Conservation (phyloP, 768 basidiomycete genomes). For the Suillus cothurnatus region DNA sequence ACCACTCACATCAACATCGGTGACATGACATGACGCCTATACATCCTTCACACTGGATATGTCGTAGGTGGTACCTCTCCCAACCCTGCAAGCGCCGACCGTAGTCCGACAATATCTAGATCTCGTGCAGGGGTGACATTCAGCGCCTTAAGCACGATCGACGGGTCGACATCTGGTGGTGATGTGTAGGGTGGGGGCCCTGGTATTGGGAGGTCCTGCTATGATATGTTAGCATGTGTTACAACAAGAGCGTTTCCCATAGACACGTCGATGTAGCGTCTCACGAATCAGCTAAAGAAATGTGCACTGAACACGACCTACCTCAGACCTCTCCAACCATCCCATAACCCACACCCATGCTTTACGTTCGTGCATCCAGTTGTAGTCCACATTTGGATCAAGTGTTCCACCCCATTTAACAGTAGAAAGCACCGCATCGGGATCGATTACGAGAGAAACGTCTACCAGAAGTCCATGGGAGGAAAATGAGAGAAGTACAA, state of each 20-base stretch:
- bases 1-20: not conserved
- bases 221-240: not conserved
- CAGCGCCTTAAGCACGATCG: conserved; percentile 55
- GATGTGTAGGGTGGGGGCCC: conserved; percentile 42
- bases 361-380: conserved; percentile 58
- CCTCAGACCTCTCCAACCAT: conserved; percentile 52
- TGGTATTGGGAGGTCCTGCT: conserved; percentile 46
- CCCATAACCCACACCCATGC: conserved; percentile 57
- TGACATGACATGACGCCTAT: not conserved
- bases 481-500: conserved; percentile 52
- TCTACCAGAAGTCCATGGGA: conserved; percentile 59
- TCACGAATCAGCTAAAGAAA: not conserved
- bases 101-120: conserved; percentile 38
- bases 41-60: conserved; percentile 22
- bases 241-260: not conserved
- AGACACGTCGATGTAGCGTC: conserved; percentile 1
- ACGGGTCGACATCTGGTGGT: conserved; percentile 43
- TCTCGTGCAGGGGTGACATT: conserved; percentile 49
- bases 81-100: conserved; percentile 25
- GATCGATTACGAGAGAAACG: conserved; percentile 51
- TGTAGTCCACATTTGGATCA: conserved; percentile 16
- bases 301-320: conserved; percentile 30
- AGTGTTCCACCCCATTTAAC: conserved; percentile 13
- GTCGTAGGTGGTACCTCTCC: conserved; percentile 19
- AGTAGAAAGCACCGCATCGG: conserved; percentile 20